These are phyloP conservation scores for Coemansia sp. DNA, from an alignment of 192 early-diverging fungal species.

Conservation along the genomic window DNA sequence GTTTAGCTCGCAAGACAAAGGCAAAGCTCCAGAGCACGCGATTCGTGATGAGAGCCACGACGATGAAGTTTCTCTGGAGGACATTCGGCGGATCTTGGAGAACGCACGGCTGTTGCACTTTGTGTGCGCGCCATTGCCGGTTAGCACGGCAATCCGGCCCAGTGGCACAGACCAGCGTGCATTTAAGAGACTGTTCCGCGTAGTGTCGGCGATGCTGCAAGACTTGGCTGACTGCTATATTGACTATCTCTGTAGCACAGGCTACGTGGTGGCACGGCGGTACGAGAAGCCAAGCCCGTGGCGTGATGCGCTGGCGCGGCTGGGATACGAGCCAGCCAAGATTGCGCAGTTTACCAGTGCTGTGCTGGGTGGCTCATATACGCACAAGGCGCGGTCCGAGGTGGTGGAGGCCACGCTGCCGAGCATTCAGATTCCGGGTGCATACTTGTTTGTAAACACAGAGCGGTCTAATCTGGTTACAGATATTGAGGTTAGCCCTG, in stretches of 20 bases:
- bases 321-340: conserved; percentile 36
- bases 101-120: conserved; percentile 50
- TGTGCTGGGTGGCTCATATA: conserved; percentile 18
- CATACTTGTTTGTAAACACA: conserved; percentile 49
- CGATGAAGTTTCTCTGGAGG: conserved; percentile 33
- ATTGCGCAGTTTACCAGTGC: conserved; percentile 22
- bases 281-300: conserved; percentile 36
- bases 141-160: conserved; percentile 36
- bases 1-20: conserved; percentile 3
- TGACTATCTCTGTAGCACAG: conserved; percentile 51
- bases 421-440: conserved; percentile 36
- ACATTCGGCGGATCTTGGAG: conserved; percentile 47
- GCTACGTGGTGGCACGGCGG: conserved; percentile 41
- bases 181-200: conserved; percentile 36
- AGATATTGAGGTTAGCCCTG: conserved; percentile 42
- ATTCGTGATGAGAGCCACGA: not conserved
- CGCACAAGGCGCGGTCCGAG: conserved; percentile 4
- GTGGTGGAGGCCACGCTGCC: conserved; percentile 24
- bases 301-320: conserved; percentile 31
- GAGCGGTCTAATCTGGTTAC: conserved; percentile 50
- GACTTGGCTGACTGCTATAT: conserved; percentile 53
- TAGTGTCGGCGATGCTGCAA: conserved; percentile 50
- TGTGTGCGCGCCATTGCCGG: conserved; percentile 50
- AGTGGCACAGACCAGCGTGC: conserved; percentile 27
- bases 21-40: not conserved